Base-by-base conservation (phyloP, 352 stramenopile genomes). In the Pythium scleroteichum region DNA sequence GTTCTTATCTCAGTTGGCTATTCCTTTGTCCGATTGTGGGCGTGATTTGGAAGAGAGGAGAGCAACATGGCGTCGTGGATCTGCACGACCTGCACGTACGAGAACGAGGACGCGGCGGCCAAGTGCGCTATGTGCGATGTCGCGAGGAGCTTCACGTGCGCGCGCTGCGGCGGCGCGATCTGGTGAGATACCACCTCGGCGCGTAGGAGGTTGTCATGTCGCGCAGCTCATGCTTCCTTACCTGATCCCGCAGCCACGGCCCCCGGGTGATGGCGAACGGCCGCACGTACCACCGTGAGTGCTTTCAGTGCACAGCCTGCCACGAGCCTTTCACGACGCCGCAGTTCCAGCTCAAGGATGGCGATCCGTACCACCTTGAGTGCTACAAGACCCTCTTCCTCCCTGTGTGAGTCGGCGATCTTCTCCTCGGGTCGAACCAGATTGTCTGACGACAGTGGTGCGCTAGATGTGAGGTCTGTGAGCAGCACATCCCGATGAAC, bases 381-480 rank as follows among this genome's bases (percentile, higher is more conserved):
- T 92, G 79, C 66, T 88, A 81, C 68, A 74, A 77, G 42, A 65
- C 75, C 51, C 78, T 92, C 33, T 92, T 78, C 46, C 75, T 88
- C 41, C 82, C 79, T 17, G 44, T 54, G 54, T 62, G 29, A 1
- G 54, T 45, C 27, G 12, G 23, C 4, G n/a, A 19, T 50, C 17
- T 38, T 16, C 20, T 39, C 8, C 23, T 38, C 24, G 29, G 10
- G 5, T 35, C 29, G 29, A 35, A 5, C 10, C 10, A 1, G 8
- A 2, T n/a, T 24, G 26, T 22, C 32, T 6, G n/a, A 45, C 27
- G 26, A 60, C 23, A 2, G 2, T 19, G 26, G 35, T 26, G 6
- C 0, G 35, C 9, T 41, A 91, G 79, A 2, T 91, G 82, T 41
- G 73, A 85, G 45, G 76, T 92, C 10, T 92, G 82, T 53, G 77